Conservation (phyloP, 176 grass and related monocot genomes). For the Zoysia pacifica region DNA sequence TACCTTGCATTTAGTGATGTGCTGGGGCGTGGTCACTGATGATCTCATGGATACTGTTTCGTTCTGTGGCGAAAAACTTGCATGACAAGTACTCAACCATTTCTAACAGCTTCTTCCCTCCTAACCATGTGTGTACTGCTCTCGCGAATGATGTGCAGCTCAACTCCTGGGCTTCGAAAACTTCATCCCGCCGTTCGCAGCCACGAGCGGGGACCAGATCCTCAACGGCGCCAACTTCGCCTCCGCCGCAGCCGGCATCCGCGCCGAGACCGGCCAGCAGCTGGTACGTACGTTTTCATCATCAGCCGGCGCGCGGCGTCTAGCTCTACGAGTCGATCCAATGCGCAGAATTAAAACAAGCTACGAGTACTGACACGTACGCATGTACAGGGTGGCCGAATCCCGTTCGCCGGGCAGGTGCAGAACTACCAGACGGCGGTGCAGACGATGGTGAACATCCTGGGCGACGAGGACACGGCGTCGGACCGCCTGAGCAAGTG, state of each 20-base stretch:
- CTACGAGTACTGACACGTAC: no score
- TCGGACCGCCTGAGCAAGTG: conserved; percentile 75
- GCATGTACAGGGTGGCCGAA: conserved; percentile 52
- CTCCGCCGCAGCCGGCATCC: conserved; percentile 95
- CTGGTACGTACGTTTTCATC: conserved; percentile 40
- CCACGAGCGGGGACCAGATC: conserved; percentile 54
- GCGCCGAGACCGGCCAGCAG: conserved; percentile 88
- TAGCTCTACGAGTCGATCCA: no score
- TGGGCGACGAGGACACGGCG: conserved; percentile 82
- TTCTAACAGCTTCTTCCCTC: no score
- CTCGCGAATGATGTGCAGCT: conserved; percentile 40
- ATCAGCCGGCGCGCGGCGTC: not conserved
- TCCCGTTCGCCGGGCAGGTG: conserved; percentile 72
- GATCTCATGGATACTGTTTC: not conserved
- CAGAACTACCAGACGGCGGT: conserved; percentile 92
- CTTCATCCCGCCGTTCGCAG: conserved; percentile 83
- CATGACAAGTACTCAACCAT: not conserved
- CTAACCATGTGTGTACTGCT: no score
- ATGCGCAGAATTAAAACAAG: no score
- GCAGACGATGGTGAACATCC: conserved; percentile 61
- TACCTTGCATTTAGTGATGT: conserved; percentile 22
- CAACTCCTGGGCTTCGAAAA: conserved; percentile 80
- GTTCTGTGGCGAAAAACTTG: not conserved
- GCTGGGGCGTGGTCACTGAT: not conserved
- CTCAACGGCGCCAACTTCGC: conserved; percentile 93